A percentile compares a stretch with the other conserved stretches of the same genome.
Evolutionary conservation across 2,329 filamentous ascomycete species (phyloP).

Genomic region (Phyllosticta capitalensis): DNA sequence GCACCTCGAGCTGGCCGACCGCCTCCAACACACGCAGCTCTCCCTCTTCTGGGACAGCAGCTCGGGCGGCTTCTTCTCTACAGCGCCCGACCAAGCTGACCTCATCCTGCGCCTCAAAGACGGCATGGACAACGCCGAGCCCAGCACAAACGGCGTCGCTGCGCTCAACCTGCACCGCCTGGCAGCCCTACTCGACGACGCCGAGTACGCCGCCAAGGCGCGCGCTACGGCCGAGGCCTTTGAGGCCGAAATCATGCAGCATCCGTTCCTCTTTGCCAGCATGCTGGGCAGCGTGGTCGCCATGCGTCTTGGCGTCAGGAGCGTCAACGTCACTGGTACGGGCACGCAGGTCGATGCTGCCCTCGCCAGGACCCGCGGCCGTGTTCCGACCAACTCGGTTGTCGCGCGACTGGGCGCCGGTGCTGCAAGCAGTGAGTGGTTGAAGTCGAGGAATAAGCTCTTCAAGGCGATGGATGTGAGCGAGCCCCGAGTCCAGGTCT

Average conservation of each 20-base stretch:
- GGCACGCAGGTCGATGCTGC: slow-evolving; percentile 33
- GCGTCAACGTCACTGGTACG: slow-evolving; percentile 44
- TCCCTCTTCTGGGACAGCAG: slow-evolving; percentile 64
- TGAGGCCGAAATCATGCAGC: slow-evolving; percentile 82
- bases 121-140: slow-evolving; percentile 86
- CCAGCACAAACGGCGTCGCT: slow-evolving; percentile 82
- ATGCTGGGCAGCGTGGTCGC: slow-evolving; percentile 69
- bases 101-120: slow-evolving; percentile 83
- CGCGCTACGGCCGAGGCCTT: slow-evolving; percentile 73
- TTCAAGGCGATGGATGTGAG: slow-evolving; percentile 34
- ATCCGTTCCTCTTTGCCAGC: slow-evolving; percentile 83
- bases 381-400: slow-evolving; percentile 23
- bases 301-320: slow-evolving; percentile 58
- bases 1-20: slow-evolving; percentile 72
- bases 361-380: slow-evolving; percentile 31
- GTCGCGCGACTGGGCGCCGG: slow-evolving; percentile 16
- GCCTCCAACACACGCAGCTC: slow-evolving; percentile 69
- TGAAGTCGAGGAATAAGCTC: slow-evolving; percentile 41
- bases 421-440: slow-evolving; percentile 33
- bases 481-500: slow-evolving; percentile 28
- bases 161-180: slow-evolving; percentile 81
- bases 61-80: slow-evolving; percentile 61
- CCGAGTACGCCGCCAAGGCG: slow-evolving; percentile 54
- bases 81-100: slow-evolving; percentile 51
- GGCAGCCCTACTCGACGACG: slow-evolving; percentile 56